A percentile compares a stretch with the other conserved stretches of the same genome.
These are phyloP conservation scores for Flaveria linearis DNA, from an alignment of 129 eudicot genomes.

Conservation along the genomic window DNA sequence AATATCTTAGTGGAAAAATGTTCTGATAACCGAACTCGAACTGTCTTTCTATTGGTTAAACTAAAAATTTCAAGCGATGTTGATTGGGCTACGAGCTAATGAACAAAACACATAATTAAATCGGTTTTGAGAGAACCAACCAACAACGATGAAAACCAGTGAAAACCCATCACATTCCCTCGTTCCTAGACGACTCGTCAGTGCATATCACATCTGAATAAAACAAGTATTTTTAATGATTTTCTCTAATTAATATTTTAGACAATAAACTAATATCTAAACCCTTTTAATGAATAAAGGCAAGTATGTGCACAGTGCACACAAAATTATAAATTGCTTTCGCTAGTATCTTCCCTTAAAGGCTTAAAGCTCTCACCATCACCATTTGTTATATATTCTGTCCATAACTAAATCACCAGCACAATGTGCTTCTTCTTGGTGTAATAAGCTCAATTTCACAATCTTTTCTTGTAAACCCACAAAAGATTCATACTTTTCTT, in stretches of 20 bases:
- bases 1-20: too few species aligned
- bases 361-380: neutral
- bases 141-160: too few species aligned
- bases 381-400: constrained; percentile 34
- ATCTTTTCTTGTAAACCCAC: neutral
- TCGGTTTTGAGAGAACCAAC: too few species aligned
- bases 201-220: too few species aligned
- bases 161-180: too few species aligned
- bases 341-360: constrained; percentile 17
- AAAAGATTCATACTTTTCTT: constrained; percentile 1
- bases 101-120: too few species aligned
- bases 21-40: too few species aligned
- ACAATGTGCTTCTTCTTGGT: constrained; percentile 6
- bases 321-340: constrained; percentile 23
- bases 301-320: constrained; percentile 20
- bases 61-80: too few species aligned
- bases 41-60: too few species aligned
- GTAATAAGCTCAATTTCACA: constrained; percentile 5
- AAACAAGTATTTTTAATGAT: too few species aligned
- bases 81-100: too few species aligned
- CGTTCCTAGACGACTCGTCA: too few species aligned
- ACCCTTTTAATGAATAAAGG: neutral
- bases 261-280: neutral
- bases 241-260: neutral
- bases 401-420: constrained; percentile 19